Base-by-base conservation (phyloP, 1,284 basidiomycete species). In the Wallemia mellicola region DNA sequence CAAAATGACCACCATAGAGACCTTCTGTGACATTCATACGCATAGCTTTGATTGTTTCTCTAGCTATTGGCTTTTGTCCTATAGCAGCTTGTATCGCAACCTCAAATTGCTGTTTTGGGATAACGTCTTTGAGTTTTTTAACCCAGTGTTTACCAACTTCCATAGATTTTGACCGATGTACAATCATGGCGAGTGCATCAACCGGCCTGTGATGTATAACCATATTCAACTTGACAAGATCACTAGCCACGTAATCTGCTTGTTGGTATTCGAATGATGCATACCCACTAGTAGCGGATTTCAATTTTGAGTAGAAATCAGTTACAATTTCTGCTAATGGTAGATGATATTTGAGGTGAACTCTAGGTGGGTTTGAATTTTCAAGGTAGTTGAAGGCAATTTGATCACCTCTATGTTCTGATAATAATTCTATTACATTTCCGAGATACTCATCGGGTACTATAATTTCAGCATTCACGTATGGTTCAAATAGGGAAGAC, bases 401-500 rank as follows among this genome's bases (percentile, higher is more conserved):
- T 61, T 83, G 76, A 61, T 80, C 77, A n/a, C 80, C 83, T 59
- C 87, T 77, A 67, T 82, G 83, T 19, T 75, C 73, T 66, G 79
- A 82, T 68, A 86, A 91, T 0, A 94, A 75, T 55, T 86, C 83
- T 81, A 95, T 88, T 81, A 94, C 87, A 58, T 81, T 80, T 19
- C 86, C 86, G 54, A 89, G 77, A 67, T 86, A 86, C 61, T 85
- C 86, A 74, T 86, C 80, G 2, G 88, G 86, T n/a, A 87, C 82
- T 63, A 91, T 83, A 65, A 92, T 87, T 0, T 82, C 82, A n/a
- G 86, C 85, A 63, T 80, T 82, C 55, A 91, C 84, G 33, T 88
- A 77, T 0, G 89, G 89, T 68, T 95, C 89, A 66, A 86, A 82
- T 22, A 94, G 75, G 64, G 82, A 79, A 62, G 75, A 76, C 11